phyloP scores from a whole-genome alignment of 129 eudicot genomes.

The Escallonia rubra region DNA sequence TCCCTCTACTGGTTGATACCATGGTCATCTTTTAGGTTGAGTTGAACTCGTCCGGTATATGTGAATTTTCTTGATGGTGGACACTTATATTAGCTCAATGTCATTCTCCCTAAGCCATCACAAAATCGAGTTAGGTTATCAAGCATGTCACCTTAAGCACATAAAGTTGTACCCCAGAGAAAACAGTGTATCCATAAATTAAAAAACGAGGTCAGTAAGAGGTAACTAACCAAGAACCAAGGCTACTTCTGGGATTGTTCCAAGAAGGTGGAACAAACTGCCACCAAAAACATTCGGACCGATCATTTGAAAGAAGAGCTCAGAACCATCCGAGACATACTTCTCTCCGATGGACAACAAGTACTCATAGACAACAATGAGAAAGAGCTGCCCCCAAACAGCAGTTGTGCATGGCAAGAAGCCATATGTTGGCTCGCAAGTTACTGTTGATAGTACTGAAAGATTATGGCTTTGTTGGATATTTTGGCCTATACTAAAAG shows the following conservation, averaged over 20 bases:
- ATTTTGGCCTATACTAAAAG: slow-evolving; percentile 11
- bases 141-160: no score
- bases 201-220: no score
- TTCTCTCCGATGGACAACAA: slow-evolving; percentile 49
- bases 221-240: slow-evolving; percentile 43
- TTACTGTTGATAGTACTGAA: slow-evolving; percentile 19
- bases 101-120: no score
- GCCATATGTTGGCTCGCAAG: slow-evolving; percentile 61
- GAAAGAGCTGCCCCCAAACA: slow-evolving; percentile 47
- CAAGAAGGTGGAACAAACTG: slow-evolving; percentile 55
- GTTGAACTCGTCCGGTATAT: no score
- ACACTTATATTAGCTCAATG: no score
- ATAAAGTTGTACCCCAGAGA: no score
- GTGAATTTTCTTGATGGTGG: no score
- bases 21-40: no score
- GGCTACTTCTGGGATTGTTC: slow-evolving; percentile 45
- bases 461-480: neutral
- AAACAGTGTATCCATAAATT: no score
- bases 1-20: no score
- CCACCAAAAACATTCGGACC: slow-evolving; percentile 72
- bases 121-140: no score
- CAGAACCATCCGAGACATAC: slow-evolving; percentile 47
- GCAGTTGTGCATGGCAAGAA: slow-evolving; percentile 72
- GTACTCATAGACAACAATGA: slow-evolving; percentile 51
- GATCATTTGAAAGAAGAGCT: slow-evolving; percentile 39